These are phyloP conservation scores for Vickermania spadyakhi DNA, from an alignment of 208 protist genomes.

Conservation along the genomic window DNA sequence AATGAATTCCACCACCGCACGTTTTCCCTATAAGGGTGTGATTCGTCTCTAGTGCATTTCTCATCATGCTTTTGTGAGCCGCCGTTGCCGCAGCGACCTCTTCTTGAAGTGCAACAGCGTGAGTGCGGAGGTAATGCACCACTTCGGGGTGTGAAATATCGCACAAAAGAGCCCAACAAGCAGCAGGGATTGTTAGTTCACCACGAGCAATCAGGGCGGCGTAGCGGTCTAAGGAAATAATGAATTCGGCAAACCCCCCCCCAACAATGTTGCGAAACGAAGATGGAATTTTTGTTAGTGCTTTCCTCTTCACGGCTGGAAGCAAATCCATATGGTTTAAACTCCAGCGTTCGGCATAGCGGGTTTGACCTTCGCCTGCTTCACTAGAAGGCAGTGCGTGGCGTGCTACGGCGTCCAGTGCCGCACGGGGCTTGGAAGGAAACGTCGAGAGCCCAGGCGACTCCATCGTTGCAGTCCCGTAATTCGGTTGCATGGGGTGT, in stretches of 20 bases:
- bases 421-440: too few species aligned
- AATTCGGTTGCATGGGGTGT: too few species aligned
- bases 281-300: background rate
- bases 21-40: constrained; percentile 22
- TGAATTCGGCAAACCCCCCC: constrained; percentile 44
- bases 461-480: too few species aligned
- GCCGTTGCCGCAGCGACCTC: constrained; percentile 43
- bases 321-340: too few species aligned
- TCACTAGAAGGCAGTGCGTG: too few species aligned
- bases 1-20: constrained; percentile 4
- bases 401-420: too few species aligned
- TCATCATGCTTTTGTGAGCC: constrained; percentile 19
- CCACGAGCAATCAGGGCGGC: constrained; percentile 48
- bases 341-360: too few species aligned
- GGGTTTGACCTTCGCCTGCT: too few species aligned
- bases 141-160: constrained; percentile 29
- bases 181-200: constrained; percentile 43
- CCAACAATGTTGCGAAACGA: constrained; percentile 39
- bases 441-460: too few species aligned
- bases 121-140: constrained; percentile 14
- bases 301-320: too few species aligned
- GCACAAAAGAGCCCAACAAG: constrained; percentile 53
- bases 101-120: constrained; percentile 41
- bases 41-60: constrained; percentile 3
- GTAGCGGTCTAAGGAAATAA: constrained; percentile 48